A percentile compares a stretch with the other conserved stretches of the same genome.
Conservation (phyloP, 441 rosid species). For the Brassica balearica region DNA sequence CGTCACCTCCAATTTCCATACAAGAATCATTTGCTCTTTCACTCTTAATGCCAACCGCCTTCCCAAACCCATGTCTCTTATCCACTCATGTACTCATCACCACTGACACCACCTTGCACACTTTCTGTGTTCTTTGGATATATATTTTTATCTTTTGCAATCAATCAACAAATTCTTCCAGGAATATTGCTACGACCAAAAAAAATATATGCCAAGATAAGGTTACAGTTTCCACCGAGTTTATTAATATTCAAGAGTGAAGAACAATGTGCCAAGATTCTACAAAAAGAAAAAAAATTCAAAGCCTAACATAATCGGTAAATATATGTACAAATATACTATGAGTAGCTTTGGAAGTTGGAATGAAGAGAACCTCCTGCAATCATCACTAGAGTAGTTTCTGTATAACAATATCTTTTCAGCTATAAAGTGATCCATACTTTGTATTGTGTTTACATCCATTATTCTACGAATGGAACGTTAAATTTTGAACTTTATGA, state of each 20-base stretch:
- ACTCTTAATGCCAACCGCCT: slow-evolving; percentile 61
- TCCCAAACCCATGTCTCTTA: slow-evolving; percentile 55
- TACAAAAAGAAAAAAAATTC: not conserved
- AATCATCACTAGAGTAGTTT: not conserved
- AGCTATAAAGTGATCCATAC: not conserved
- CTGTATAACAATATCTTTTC: not conserved
- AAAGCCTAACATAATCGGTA: not conserved
- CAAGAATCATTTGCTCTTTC: slow-evolving; percentile 61
- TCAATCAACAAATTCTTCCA: not conserved
- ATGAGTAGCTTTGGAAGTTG: not conserved
- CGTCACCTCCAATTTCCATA: slow-evolving; percentile 68
- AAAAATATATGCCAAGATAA: not conserved
- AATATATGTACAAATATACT: not conserved
- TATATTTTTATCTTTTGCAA: not conserved
- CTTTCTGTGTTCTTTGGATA: slow-evolving; percentile 6
- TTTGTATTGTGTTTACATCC: not conserved
- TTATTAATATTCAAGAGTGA: not conserved
- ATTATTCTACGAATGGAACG: not conserved
- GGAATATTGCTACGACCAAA: not conserved
- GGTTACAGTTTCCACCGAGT: not conserved
- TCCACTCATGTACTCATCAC: slow-evolving; percentile 31
- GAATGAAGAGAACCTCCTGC: not conserved
- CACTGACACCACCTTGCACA: slow-evolving; percentile 24
- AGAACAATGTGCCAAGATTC: not conserved
- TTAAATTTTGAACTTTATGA: not conserved